These are phyloP conservation scores for Phaffia australis DNA, from an alignment of 768 basidiomycete genomes.

Conservation along the genomic window DNA sequence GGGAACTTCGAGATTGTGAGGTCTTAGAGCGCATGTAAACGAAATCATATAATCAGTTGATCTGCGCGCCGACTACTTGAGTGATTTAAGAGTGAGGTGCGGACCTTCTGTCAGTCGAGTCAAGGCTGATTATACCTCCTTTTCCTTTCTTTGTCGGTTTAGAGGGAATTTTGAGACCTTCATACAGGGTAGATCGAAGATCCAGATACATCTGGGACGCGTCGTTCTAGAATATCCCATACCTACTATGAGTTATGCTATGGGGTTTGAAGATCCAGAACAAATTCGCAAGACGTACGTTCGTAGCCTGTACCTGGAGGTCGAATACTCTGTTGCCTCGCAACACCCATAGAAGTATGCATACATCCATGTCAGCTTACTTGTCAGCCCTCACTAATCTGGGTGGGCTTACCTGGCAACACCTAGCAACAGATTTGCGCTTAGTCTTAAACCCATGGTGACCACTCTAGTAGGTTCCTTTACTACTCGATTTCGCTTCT, in stretches of 20 bases:
- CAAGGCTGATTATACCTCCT: background rate
- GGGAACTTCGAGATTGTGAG: conserved; percentile 9
- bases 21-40: background rate
- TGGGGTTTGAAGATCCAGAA: background rate
- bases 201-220: conserved; percentile 17
- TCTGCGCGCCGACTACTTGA: no score
- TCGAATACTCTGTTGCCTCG: conserved; percentile 13
- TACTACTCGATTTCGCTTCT: background rate
- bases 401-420: conserved; percentile 9
- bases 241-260: background rate
- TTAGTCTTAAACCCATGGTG: conserved; percentile 18
- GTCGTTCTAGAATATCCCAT: background rate
- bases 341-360: background rate
- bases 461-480: background rate
- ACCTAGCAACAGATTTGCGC: conserved; percentile 19
- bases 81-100: background rate
- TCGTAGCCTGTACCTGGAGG: conserved; percentile 11
- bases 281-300: conserved; percentile 5
- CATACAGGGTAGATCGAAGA: conserved; percentile 20
- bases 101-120: conserved; percentile 15
- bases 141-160: background rate
- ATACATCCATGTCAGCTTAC: background rate
- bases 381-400: background rate
- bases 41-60: background rate
- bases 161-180: background rate